A percentile compares a stretch with the other conserved stretches of the same genome.
phyloP scores from a whole-genome alignment of 192 early-diverging fungal species.

The Tieghemiomyces parasiticus region DNA sequence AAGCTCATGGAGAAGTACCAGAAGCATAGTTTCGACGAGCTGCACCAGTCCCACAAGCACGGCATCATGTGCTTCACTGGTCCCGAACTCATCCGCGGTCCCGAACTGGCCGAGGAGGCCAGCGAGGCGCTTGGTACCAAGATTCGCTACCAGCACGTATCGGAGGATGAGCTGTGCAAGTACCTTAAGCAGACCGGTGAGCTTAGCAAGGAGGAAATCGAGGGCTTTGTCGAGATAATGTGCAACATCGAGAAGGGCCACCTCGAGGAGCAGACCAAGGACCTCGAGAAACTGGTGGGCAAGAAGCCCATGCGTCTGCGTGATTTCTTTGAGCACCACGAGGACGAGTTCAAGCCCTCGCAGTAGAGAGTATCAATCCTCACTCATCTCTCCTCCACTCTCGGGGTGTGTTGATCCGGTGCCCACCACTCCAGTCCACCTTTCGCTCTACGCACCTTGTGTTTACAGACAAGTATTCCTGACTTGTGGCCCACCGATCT shows the following conservation, averaged over 20 bases:
- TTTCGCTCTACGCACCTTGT: neutral
- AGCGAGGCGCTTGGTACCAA: neutral
- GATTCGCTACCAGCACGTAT: neutral
- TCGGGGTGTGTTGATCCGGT: neutral
- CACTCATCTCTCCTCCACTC: neutral
- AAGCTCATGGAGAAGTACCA: neutral
- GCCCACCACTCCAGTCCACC: too few species aligned
- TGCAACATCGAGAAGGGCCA: neutral
- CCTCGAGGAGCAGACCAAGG: neutral
- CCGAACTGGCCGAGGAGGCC: neutral
- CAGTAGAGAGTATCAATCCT: neutral
- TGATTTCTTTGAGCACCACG: neutral
- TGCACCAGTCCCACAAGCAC: neutral
- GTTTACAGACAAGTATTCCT: neutral
- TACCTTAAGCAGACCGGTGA: slow-evolving; percentile 1
- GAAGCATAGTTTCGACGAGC: neutral
- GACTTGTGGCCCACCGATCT: neutral
- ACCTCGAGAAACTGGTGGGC: neutral
- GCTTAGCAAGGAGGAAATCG: neutral
- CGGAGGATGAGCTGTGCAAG: neutral
- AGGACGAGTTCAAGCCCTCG: neutral
- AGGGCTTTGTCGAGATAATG: slow-evolving; percentile 1
- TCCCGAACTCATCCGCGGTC: neutral
- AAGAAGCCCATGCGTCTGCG: neutral
- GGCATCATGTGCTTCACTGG: neutral